Percentiles rank a stretch among this genome's conserved stretches.
phyloP scores from a whole-genome alignment of 257 asterid genomes.

The Scutellaria galericulata region DNA sequence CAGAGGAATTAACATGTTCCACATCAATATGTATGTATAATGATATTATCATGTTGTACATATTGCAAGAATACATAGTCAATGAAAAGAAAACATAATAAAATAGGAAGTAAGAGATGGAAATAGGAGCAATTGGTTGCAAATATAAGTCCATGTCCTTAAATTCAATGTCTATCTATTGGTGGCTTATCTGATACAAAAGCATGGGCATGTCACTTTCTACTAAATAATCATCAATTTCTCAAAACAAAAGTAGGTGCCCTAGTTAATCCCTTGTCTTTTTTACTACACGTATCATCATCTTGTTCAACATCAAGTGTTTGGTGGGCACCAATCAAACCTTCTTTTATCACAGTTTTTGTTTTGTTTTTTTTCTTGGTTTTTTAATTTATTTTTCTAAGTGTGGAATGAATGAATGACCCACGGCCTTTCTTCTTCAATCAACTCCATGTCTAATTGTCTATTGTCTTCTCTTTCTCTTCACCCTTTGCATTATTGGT shows the following conservation, averaged over 20 bases:
- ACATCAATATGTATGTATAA: too few relatives aligned
- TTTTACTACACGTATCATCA: slow-evolving; percentile 29
- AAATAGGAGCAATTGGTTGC: background rate
- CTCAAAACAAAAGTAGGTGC: slow-evolving; percentile 39
- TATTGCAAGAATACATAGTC: too few relatives aligned
- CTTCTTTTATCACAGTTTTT: background rate
- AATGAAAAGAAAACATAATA: too few relatives aligned
- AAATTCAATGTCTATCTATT: slow-evolving; percentile 33
- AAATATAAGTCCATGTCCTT: background rate
- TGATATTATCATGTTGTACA: too few relatives aligned
- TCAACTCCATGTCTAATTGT: slow-evolving; percentile 33
- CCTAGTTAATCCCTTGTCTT: slow-evolving; percentile 14
- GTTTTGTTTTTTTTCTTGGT: background rate
- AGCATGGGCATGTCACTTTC: slow-evolving; percentile 37
- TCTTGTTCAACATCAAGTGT: slow-evolving; percentile 28
- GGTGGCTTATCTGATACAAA: slow-evolving; percentile 39
- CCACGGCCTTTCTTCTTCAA: slow-evolving; percentile 35
- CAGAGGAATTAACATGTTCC: too few relatives aligned
- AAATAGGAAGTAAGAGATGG: background rate
- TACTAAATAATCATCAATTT: slow-evolving; percentile 43
- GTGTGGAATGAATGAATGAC: background rate
- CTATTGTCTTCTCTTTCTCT: slow-evolving; percentile 17
- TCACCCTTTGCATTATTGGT: slow-evolving; percentile 33
- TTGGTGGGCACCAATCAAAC: slow-evolving; percentile 23
- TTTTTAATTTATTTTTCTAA: background rate